Evolutionary conservation across 345 rosid genomes (phyloP).

Genomic region (Diplotaxis tenuifolia): DNA sequence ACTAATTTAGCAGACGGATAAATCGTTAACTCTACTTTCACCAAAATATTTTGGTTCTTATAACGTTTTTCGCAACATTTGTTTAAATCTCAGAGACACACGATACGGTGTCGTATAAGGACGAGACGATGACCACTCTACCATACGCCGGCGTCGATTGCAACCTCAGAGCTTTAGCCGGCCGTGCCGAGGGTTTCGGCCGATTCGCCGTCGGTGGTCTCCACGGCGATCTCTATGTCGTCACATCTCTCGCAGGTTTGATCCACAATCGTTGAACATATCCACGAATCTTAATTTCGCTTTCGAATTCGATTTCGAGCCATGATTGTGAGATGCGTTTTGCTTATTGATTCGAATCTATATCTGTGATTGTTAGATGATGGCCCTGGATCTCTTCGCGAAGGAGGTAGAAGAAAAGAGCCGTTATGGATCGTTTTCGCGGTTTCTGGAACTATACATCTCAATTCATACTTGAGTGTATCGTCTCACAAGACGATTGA

Average conservation of each 20-base stretch:
- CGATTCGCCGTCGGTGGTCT: conserved; percentile 66
- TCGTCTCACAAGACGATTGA: conserved; percentile 86
- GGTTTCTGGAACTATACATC: conserved; percentile 72
- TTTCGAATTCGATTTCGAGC: not conserved
- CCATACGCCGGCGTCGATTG: conserved; percentile 66
- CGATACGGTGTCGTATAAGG: conserved; percentile 21
- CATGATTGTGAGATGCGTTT: not conserved
- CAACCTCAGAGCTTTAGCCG: conserved; percentile 55
- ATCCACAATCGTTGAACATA: not conserved
- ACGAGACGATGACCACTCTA: conserved; percentile 43
- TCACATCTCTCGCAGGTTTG: conserved; percentile 71
- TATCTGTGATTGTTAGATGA: conserved; percentile 27
- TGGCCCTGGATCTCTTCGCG: conserved; percentile 80
- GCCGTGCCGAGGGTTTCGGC: conserved; percentile 80
- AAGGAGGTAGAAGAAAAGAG: conserved; percentile 69
- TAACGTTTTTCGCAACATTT: too few relatives aligned
- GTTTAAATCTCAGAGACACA: not conserved
- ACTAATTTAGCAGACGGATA: too few relatives aligned
- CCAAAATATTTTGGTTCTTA: too few relatives aligned
- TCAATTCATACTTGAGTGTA: conserved; percentile 63
- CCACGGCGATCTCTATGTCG: conserved; percentile 56
- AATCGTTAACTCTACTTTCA: too few relatives aligned
- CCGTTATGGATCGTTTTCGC: conserved; percentile 86
- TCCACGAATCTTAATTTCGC: not conserved
- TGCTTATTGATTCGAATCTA: not conserved